Base-by-base conservation (phyloP, 2,329 filamentous ascomycete genomes). In the Ophiostoma tasmaniense region DNA sequence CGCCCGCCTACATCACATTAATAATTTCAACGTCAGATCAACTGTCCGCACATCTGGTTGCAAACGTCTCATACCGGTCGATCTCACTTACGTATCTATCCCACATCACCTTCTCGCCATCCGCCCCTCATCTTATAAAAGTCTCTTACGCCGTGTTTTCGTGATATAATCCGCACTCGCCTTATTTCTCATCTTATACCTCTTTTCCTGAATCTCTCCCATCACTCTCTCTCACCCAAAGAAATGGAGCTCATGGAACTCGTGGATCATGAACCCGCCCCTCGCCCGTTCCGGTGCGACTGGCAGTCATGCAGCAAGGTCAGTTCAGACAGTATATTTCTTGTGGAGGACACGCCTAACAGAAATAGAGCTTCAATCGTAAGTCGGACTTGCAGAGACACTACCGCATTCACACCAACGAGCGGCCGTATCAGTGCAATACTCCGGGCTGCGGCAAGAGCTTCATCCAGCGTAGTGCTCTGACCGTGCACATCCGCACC, bases 351-450 rank as follows among this genome's bases (percentile, higher is more conserved):
- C 22, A 13, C 7, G 10, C 10, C 64, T 68, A 66, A 68, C 67
- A 20, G 3, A 14, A 30, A 14, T 73, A 90, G 88, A 88, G 86
- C 78, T 90, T 90, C 80, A 90, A 90, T 78, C 83, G 88, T 74
- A 90, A 90, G 77, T 90, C 88, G 22, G 88, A 90, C 74, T 79
- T 90, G 71, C 87, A 89, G 75, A 83, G 88, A 75, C 88, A 90
- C 75, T 89, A 89, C 75, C 84, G 88, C 71, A 90, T 90, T 75
- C 88, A 90, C 77, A 90, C 88, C 68, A 90, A 90, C 75, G 88
- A 90, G 77, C 81, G 88, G 25, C 88, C 88, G 11, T 90, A 89
- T 76, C 81, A 83, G 37, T 90, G 88, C 78, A 80, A 80, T 68
- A 84, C 81, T 10, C 81, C 81, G 10, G 85, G 83, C 6, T 90